Percentiles rank a stretch among this genome's conserved stretches.
Evolutionary conservation across 1,139 yeast species (phyloP).

Genomic region (Kurtzmaniella natalensis): DNA sequence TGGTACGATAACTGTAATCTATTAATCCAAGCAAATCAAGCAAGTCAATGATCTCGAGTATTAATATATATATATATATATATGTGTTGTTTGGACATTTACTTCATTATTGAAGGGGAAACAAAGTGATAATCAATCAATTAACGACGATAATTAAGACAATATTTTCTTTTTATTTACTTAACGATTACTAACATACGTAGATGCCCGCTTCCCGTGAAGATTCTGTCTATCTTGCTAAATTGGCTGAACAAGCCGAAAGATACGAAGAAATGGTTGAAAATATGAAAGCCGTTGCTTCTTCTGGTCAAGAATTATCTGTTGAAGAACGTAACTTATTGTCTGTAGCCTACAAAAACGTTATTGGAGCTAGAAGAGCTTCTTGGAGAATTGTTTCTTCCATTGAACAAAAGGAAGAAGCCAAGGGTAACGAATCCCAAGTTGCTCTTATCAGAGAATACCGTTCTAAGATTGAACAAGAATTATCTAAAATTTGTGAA

Average conservation of each 20-base stretch:
- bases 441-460: constrained; percentile 87
- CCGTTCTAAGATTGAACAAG: constrained; percentile 92
- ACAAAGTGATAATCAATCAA: no score
- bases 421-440: constrained; percentile 88
- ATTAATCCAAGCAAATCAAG: no score
- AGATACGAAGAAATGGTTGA: constrained; percentile 99
- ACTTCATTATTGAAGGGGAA: no score
- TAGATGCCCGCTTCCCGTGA: constrained; percentile 86
- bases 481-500: constrained; percentile 89
- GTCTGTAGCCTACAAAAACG: constrained; percentile 97
- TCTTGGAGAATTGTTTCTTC: constrained; percentile 99
- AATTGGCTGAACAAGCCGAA: constrained; percentile 99
- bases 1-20: no score
- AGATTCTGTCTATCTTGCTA: constrained; percentile 97
- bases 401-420: constrained; percentile 96
- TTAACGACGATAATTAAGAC: no score
- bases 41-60: no score
- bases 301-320: constrained; percentile 90
- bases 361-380: constrained; percentile 98
- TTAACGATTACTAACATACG: constrained; percentile 6
- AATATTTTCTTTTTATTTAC: background rate
- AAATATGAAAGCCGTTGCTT: constrained; percentile 96
- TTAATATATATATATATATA: no score
- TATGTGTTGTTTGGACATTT: no score
- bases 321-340: constrained; percentile 97